A percentile compares a stretch with the other conserved stretches of the same genome.
Conservation (phyloP, 176 grass and related monocot genomes). For the Bromus sterilis region DNA sequence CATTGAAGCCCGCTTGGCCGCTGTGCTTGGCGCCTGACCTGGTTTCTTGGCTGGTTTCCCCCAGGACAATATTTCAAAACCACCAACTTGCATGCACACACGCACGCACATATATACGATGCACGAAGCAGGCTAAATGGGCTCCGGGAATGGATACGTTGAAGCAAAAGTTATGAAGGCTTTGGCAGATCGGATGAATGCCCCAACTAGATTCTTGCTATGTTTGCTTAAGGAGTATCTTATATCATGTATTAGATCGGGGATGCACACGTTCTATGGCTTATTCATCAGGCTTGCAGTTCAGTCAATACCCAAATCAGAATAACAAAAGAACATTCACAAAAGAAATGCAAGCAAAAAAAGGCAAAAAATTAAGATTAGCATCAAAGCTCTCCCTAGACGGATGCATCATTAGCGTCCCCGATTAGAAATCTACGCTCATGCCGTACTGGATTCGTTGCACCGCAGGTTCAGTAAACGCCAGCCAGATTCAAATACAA, state of each 20-base stretch:
- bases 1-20: conserved; percentile 6
- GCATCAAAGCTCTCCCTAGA: conserved; percentile 58
- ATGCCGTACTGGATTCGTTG: too few species aligned
- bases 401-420: conserved; percentile 22
- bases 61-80: not conserved
- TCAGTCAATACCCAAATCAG: not conserved
- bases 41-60: not conserved
- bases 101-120: not conserved
- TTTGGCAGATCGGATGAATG: not conserved
- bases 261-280: conserved; percentile 23
- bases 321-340: not conserved
- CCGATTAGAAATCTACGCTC: not conserved
- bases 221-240: too few species aligned
- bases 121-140: not conserved
- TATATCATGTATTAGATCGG: too few species aligned
- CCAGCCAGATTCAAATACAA: too few species aligned
- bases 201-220: too few species aligned
- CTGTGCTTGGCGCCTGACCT: not conserved
- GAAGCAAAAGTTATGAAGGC: conserved; percentile 28
- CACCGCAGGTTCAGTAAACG: too few species aligned
- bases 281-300: conserved; percentile 33
- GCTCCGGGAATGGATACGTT: conserved; percentile 13
- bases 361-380: not conserved
- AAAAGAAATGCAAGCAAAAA: not conserved
- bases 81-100: too few species aligned